Percentiles rank a stretch among this genome's conserved stretches.
phyloP scores from a whole-genome alignment of 805 yeast species.

The Myxozyma neotropica region DNA sequence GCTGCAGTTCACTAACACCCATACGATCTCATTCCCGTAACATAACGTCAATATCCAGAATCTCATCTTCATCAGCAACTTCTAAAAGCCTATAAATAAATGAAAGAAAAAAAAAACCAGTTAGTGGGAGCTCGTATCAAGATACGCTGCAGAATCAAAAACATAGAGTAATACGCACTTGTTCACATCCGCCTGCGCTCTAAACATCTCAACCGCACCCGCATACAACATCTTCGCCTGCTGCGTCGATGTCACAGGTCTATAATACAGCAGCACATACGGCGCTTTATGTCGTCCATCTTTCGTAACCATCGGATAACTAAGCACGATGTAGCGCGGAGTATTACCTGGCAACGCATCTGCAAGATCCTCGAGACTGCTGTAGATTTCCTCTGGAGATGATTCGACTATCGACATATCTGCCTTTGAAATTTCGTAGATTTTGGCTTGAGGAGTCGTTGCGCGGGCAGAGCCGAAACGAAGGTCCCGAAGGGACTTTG shows the following conservation, averaged over 20 bases:
- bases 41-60: conserved; percentile 2
- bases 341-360: conserved; percentile 81
- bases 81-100: conserved; percentile 14
- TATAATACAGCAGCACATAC: conserved; percentile 78
- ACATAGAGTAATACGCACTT: conserved; percentile 44
- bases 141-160: conserved; percentile 41
- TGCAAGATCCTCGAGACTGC: conserved; percentile 59
- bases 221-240: conserved; percentile 86
- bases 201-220: conserved; percentile 79
- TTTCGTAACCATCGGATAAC: conserved; percentile 66
- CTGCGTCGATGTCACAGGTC: conserved; percentile 84
- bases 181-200: conserved; percentile 76
- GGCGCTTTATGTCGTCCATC: conserved; percentile 81
- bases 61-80: conserved; percentile 21
- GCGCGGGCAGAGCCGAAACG: conserved; percentile 32
- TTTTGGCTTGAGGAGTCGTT: conserved; percentile 21
- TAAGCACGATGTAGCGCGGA: conserved; percentile 74
- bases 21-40: too few relatives aligned
- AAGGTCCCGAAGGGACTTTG: conserved; percentile 28
- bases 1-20: too few relatives aligned
- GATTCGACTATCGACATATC: conserved; percentile 18
- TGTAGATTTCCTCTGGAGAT: conserved; percentile 21
- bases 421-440: conserved; percentile 24
- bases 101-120: background rate
- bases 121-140: too few relatives aligned